Evolutionary conservation across 192 early-diverging fungal species (phyloP).

Genomic region (Coemansia sp.): DNA sequence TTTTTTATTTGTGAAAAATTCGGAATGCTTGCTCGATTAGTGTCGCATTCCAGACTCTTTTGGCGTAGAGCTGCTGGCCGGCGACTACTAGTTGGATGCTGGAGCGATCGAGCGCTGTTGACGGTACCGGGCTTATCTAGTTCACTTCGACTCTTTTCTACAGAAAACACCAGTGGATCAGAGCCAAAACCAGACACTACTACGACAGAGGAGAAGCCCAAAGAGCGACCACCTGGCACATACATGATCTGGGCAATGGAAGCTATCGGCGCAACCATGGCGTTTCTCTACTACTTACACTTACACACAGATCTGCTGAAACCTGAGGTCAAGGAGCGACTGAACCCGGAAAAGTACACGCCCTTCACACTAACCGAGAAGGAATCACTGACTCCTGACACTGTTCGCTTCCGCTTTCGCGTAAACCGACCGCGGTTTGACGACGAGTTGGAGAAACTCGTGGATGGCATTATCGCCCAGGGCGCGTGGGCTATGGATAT

Average conservation of each 20-base stretch:
- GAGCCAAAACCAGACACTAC: background rate
- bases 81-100: background rate
- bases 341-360: constrained; percentile 57
- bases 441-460: constrained; percentile 25
- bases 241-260: constrained; percentile 53
- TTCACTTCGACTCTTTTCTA: background rate
- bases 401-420: constrained; percentile 61
- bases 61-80: background rate
- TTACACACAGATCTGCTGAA: constrained; percentile 44
- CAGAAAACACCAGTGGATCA: background rate
- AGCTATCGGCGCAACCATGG: constrained; percentile 33
- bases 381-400: constrained; percentile 55
- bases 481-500: constrained; percentile 64
- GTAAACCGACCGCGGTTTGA: constrained; percentile 55
- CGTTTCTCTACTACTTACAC: constrained; percentile 41
- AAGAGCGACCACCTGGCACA: constrained; percentile 40
- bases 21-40: constrained; percentile 2
- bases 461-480: constrained; percentile 24
- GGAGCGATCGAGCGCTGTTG: background rate
- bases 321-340: constrained; percentile 29
- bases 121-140: background rate
- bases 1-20: background rate
- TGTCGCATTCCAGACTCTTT: background rate
- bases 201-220: background rate
- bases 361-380: constrained; percentile 56